Conservation (phyloP, 164 flowering plant species). For the Sextonia rubra region DNA sequence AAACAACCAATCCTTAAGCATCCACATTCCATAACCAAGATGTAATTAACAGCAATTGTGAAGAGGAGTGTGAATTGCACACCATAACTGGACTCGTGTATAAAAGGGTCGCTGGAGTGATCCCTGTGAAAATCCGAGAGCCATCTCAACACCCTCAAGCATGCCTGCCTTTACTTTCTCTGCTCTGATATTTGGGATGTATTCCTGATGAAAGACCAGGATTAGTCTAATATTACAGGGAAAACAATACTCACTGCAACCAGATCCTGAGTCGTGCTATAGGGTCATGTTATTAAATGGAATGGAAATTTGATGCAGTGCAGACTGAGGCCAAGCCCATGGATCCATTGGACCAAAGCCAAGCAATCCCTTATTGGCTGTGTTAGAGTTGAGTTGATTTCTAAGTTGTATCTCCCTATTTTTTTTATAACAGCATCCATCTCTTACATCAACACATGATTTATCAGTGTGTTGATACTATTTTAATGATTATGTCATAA, state of each 20-base stretch:
- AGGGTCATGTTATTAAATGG: not conserved
- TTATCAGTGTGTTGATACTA: no score
- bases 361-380: no score
- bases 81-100: constrained; percentile 79
- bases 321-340: no score
- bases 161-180: constrained; percentile 75
- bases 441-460: no score
- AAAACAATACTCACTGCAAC: not conserved
- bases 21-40: not conserved
- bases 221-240: not conserved
- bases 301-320: not conserved
- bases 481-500: no score
- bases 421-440: no score
- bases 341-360: no score
- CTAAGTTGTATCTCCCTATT: no score
- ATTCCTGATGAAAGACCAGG: constrained; percentile 47
- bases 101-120: constrained; percentile 72
- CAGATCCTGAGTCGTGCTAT: not conserved
- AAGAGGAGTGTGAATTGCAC: not conserved
- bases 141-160: constrained; percentile 79
- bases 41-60: not conserved
- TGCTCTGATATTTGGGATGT: constrained; percentile 71
- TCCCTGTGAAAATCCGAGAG: constrained; percentile 63
- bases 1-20: not conserved
- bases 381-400: no score